Evolutionary conservation across 2,329 filamentous ascomycete species (phyloP), one percentile per base, ranked within the genome.

Genomic region (Esteya vermicola): DNA sequence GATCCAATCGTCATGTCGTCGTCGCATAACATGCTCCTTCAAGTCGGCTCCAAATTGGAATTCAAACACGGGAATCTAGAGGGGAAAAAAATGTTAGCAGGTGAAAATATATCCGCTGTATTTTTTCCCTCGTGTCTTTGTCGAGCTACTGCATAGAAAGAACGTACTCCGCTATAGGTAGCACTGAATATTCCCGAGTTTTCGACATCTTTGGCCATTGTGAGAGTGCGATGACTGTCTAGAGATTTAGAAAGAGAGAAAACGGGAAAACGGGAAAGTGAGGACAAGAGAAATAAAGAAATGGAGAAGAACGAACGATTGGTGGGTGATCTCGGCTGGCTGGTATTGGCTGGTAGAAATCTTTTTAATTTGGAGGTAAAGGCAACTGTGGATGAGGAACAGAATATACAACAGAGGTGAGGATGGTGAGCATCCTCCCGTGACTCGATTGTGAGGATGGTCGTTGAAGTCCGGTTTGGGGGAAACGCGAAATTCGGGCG

Each of bases 1-100:
- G 64, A 98, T 91, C 86, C 89, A 98, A 61, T 96, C 78, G 59
- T 98, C 91, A 39, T 78, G 74, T 44, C 89, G 78, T 38, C 91
- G 77, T 58, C 91, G 81, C 91, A 98, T 98, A 48, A 96, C 83
- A 83, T 95, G 85, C 52, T 81, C 74, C 55, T 81, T 78, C 25
- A 78, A 56, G 56, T 93, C 85, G 49, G 68, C 70, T 27, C 80
- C 85, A 51, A 93, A 80, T 57, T 93, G 86, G 61, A 77, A 91
- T 57, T 96, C 91, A 57, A 91, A 95, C 10, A 96, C 89, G 27
- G 89, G 89, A 45, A 94, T 86, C 85, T 95, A 53, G 42, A 43
- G 36, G 3, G 10, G 38, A 16, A 37, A 42, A 38, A 42, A 22
- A 10, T 12, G 25, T 35, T 18, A 25, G 39, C 47, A 31, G 46